These are phyloP conservation scores for Apiotrichum veenhuisii DNA, from an alignment of 1,284 basidiomycete species.

Conservation along the genomic window DNA sequence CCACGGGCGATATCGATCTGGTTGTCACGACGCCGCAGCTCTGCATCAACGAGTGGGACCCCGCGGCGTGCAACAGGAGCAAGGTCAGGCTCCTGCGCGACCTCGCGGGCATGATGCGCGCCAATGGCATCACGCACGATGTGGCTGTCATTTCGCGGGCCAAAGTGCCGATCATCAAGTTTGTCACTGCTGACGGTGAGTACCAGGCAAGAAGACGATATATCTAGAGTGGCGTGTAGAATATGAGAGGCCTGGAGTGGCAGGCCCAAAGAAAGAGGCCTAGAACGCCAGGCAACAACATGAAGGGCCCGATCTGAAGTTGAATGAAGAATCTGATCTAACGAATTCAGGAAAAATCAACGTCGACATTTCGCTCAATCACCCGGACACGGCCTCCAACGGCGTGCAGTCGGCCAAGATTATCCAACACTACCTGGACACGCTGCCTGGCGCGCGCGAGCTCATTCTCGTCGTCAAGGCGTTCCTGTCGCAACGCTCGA, in stretches of 20 bases:
- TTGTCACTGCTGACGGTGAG: constrained; percentile 65
- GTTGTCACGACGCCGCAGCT: constrained; percentile 52
- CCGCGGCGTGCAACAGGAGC: constrained; percentile 25
- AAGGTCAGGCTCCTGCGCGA: constrained; percentile 47
- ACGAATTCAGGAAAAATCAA: constrained; percentile 64
- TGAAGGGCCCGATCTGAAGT: too few species aligned
- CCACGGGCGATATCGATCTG: constrained; percentile 67
- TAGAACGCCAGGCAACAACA: too few species aligned
- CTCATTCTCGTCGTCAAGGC: constrained; percentile 85
- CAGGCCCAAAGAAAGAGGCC: too few species aligned
- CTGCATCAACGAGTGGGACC: constrained; percentile 7
- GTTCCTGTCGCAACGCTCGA: constrained; percentile 80
- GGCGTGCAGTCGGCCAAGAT: constrained; percentile 77
- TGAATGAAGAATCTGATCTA: background rate
- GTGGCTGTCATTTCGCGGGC: constrained; percentile 85
- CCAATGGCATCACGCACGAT: constrained; percentile 53
- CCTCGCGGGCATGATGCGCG: constrained; percentile 49
- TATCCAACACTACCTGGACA: constrained; percentile 71
- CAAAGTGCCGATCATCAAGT: constrained; percentile 91
- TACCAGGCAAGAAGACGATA: background rate
- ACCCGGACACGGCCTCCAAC: constrained; percentile 56
- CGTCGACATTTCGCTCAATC: constrained; percentile 88
- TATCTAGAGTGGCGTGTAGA: too few species aligned
- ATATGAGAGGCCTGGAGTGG: too few species aligned
- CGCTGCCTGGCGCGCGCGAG: constrained; percentile 70